Percentiles rank a stretch among this genome's conserved stretches.
phyloP scores from a whole-genome alignment of 768 basidiomycete species.

The Lactarius evosmus region DNA sequence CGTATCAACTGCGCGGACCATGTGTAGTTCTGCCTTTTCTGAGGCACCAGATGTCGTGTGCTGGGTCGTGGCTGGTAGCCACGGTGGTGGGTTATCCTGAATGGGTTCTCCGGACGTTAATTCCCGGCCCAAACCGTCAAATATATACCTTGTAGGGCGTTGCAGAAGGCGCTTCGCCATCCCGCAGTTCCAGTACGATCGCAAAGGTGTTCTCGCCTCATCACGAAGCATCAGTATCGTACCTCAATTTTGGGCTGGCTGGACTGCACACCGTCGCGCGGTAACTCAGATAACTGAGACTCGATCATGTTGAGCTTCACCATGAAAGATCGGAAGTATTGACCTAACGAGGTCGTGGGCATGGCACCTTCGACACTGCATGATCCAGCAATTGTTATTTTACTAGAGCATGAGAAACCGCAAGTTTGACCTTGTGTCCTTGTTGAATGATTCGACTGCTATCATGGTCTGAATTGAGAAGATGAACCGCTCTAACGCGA shows the following conservation, averaged over 20 bases:
- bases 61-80: conserved; percentile 70
- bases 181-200: conserved; percentile 76
- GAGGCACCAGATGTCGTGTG: conserved; percentile 65
- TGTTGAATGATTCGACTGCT: conserved; percentile 63
- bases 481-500: conserved; percentile 85
- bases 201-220: conserved; percentile 75
- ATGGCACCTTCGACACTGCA: conserved; percentile 72
- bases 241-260: background rate
- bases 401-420: conserved; percentile 5
- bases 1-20: conserved; percentile 78
- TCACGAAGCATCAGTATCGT: conserved; percentile 3
- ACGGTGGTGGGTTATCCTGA: conserved; percentile 63
- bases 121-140: background rate
- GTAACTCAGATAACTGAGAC: conserved; percentile 58
- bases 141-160: conserved; percentile 44
- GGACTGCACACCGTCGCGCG: conserved; percentile 46
- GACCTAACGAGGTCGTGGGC: conserved; percentile 56
- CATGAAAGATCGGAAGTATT: conserved; percentile 80
- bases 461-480: conserved; percentile 86
- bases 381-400: background rate
- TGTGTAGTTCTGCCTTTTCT: conserved; percentile 67
- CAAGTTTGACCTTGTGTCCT: conserved; percentile 57
- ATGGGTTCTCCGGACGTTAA: conserved; percentile 22
- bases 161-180: conserved; percentile 55
- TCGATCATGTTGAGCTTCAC: conserved; percentile 79